Conservation (phyloP, 306 rosid species). For the Urtica urens region DNA sequence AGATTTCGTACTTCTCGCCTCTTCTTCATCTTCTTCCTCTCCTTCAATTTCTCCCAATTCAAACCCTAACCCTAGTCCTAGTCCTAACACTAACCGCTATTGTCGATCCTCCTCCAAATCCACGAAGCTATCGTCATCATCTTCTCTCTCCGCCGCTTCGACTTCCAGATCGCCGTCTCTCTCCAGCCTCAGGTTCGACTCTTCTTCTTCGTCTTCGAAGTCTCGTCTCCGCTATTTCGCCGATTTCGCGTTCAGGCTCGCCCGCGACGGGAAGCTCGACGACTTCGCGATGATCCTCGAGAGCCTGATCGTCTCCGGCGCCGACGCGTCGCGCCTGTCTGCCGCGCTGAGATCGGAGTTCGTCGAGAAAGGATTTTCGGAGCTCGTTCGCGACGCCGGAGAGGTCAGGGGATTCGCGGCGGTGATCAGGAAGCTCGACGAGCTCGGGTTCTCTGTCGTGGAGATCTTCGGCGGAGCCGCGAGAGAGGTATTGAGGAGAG, state of each 20-base stretch:
- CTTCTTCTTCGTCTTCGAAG: conserved; percentile 10
- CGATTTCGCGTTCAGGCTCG: conserved; percentile 44
- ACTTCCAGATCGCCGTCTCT: conserved; percentile 25
- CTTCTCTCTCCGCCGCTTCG: conserved; percentile 20
- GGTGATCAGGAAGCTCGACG: conserved; percentile 31
- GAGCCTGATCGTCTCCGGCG: conserved; percentile 33
- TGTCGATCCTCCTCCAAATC: conserved; percentile 29
- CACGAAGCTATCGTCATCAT: conserved; percentile 17
- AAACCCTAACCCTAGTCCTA: conserved; percentile 14
- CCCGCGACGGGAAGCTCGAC: conserved; percentile 33
- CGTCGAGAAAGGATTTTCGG: conserved; percentile 33
- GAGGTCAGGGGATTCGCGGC: conserved; percentile 29
- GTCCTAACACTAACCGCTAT: conserved; percentile 19
- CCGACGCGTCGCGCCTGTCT: conserved; percentile 24
- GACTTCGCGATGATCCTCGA: conserved; percentile 36
- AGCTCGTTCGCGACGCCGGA: conserved; percentile 33
- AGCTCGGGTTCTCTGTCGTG: conserved; percentile 31
- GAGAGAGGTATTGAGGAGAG: conserved; percentile 29
- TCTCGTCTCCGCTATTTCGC: conserved; percentile 29
- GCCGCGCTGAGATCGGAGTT: conserved; percentile 33
- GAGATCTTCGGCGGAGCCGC: conserved; percentile 36
- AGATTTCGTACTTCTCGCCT: conserved; percentile 46
- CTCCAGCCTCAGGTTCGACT: conserved; percentile 22
- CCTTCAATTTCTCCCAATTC: conserved; percentile 37
- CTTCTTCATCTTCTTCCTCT: conserved; percentile 24